Conservation (phyloP, 768 basidiomycete species). For the Rhodotorula diobovata region DNA sequence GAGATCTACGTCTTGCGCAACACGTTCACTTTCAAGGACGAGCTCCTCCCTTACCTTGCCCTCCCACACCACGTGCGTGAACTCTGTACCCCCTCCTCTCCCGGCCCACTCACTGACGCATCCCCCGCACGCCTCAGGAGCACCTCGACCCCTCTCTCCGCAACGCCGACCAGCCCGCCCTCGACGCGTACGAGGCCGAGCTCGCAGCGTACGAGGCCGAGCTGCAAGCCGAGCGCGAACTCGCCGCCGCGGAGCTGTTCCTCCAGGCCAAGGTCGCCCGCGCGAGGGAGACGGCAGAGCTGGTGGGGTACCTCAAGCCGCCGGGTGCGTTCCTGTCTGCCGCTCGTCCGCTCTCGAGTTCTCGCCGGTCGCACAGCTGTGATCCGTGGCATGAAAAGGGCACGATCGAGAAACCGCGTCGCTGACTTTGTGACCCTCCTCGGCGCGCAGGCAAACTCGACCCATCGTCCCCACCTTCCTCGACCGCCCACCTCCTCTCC, state of each 20-base stretch:
- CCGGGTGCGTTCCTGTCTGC: constrained; percentile 8
- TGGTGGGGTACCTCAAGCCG: constrained; percentile 29
- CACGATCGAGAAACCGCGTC: too few relatives aligned
- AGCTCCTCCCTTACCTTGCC: constrained; percentile 37
- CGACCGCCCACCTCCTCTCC: constrained; percentile 7
- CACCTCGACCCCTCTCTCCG: constrained; percentile 18
- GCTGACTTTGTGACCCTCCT: too few relatives aligned
- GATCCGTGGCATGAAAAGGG: not conserved
- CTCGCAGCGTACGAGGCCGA: constrained; percentile 35
- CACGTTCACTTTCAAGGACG: constrained; percentile 31
- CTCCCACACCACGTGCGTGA: constrained; percentile 38
- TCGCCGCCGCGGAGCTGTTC: constrained; percentile 37
- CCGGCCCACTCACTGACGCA: not conserved
- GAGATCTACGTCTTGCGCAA: constrained; percentile 42
- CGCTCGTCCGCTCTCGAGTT: too few relatives aligned
- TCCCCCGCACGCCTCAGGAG: not conserved
- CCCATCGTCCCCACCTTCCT: not conserved
- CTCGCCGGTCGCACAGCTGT: not conserved
- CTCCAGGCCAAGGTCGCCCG: constrained; percentile 16
- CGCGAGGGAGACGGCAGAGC: constrained; percentile 11
- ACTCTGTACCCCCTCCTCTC: too few relatives aligned
- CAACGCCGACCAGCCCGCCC: constrained; percentile 19
- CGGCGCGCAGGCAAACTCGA: not conserved
- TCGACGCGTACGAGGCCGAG: constrained; percentile 39
- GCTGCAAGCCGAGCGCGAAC: constrained; percentile 28